Evolutionary conservation across 306 rosid genomes (phyloP).

Genomic region (Corylus avellana): DNA sequence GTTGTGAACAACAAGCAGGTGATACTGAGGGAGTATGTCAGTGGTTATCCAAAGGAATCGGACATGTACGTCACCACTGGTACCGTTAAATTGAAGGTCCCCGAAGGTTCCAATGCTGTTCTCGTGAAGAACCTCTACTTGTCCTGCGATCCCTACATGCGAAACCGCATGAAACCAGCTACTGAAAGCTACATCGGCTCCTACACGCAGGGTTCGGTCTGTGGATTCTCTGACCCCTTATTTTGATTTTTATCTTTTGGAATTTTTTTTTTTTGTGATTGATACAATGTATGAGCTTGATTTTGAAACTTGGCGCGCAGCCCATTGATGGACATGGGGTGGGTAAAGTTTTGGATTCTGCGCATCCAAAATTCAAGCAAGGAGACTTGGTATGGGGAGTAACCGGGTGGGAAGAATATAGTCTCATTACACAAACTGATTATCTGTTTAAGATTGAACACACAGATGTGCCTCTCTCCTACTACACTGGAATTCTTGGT

Average conservation of each 20-base stretch:
- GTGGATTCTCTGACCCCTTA: background rate
- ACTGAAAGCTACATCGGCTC: background rate
- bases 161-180: constrained; percentile 23
- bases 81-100: constrained; percentile 36
- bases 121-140: constrained; percentile 61
- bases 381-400: constrained; percentile 53
- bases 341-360: constrained; percentile 46
- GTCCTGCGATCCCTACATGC: constrained; percentile 57
- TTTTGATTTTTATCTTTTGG: background rate
- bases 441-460: constrained; percentile 38
- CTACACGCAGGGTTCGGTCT: constrained; percentile 45
- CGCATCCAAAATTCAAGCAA: constrained; percentile 39
- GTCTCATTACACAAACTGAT: constrained; percentile 28
- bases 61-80: constrained; percentile 25
- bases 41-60: constrained; percentile 41
- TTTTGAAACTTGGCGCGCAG: constrained; percentile 28
- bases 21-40: constrained; percentile 9
- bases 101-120: constrained; percentile 35
- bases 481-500: constrained; percentile 42
- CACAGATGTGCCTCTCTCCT: constrained; percentile 49
- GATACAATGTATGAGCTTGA: background rate
- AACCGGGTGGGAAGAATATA: constrained; percentile 60
- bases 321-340: constrained; percentile 46
- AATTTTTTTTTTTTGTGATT: background rate
- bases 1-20: no score